These are phyloP conservation scores for Cucurbita moschata DNA, from an alignment of 306 rosid genomes.

Conservation along the genomic window DNA sequence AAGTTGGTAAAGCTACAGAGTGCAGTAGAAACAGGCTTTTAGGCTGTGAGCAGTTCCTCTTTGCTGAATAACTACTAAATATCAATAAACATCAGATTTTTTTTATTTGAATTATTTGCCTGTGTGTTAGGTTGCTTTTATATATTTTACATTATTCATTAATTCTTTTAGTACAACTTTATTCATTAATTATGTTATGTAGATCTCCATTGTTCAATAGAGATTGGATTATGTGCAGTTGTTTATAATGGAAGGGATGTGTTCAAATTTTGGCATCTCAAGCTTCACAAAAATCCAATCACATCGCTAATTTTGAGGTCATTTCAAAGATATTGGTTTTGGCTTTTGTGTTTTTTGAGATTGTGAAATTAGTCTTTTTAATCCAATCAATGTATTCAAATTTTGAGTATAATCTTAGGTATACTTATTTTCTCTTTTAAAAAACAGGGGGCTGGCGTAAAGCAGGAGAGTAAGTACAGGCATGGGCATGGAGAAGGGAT, in stretches of 20 bases:
- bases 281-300: not conserved
- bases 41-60: not conserved
- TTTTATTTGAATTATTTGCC: not conserved
- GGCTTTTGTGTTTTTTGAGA: not conserved
- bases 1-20: not conserved
- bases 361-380: not conserved
- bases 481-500: not conserved
- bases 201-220: not conserved
- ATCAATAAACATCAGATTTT: not conserved
- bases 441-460: not conserved
- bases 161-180: not conserved
- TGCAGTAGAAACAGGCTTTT: not conserved
- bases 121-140: not conserved
- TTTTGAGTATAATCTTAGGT: too few relatives aligned
- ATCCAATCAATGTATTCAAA: not conserved
- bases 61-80: not conserved
- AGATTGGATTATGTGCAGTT: not conserved
- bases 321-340: not conserved
- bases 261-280: not conserved
- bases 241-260: not conserved
- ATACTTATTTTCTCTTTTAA: too few relatives aligned
- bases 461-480: not conserved
- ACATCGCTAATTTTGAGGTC: not conserved
- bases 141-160: not conserved
- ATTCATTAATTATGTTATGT: not conserved